Evolutionary conservation across 176 grass and related monocot species (phyloP).

Genomic region (Oryza officinalis): DNA sequence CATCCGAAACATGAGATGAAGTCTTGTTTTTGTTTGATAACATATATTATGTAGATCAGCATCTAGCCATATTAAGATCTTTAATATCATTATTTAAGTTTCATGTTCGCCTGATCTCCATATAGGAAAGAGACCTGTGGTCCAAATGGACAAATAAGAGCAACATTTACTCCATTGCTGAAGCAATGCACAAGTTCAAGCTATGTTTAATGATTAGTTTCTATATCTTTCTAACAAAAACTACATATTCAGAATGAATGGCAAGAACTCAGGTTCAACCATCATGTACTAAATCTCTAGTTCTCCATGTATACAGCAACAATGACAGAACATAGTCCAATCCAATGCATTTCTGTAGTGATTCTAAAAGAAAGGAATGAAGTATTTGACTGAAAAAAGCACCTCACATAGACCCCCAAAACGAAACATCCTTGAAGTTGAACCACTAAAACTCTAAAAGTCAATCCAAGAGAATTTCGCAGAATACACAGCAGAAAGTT

Average conservation of each 20-base stretch:
- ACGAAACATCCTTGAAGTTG: neutral
- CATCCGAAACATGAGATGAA: constrained; percentile 3
- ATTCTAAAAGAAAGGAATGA: neutral
- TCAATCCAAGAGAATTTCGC: constrained; percentile 5
- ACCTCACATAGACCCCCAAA: neutral
- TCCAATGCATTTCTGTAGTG: neutral
- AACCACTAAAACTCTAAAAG: neutral
- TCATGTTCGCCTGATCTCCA: neutral
- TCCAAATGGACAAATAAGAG: neutral
- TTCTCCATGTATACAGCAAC: neutral
- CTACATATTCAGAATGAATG: constrained; percentile 22
- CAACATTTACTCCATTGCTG: neutral
- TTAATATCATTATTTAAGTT: neutral
- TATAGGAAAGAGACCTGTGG: neutral
- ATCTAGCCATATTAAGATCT: neutral
- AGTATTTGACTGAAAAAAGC: neutral
- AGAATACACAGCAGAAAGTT: constrained; percentile 17
- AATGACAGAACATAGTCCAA: neutral
- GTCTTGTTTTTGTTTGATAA: constrained; percentile 1
- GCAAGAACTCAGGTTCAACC: neutral
- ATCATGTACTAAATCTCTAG: neutral
- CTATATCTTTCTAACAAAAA: neutral
- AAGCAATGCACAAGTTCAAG: constrained; percentile 4
- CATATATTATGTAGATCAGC: neutral
- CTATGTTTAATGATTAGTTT: neutral